These are phyloP conservation scores for Aphanocladium album DNA, from an alignment of 2,329 filamentous ascomycete species.

Conservation along the genomic window DNA sequence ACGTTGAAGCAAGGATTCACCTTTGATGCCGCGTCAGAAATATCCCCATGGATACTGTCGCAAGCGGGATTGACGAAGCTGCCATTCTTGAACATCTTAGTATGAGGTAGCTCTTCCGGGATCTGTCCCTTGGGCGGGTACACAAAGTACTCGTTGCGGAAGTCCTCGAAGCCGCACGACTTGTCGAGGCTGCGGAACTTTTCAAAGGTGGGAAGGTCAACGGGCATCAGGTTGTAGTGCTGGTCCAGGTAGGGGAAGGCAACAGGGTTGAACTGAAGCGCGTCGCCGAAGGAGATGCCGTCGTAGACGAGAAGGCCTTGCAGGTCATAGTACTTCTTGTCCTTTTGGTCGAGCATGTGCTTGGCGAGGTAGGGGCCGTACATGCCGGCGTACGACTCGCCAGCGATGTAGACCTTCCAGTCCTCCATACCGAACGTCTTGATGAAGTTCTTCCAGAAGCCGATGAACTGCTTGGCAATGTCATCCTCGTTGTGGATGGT, in stretches of 20 bases:
- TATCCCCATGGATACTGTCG: conserved; percentile 47
- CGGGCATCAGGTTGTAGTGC: conserved; percentile 54
- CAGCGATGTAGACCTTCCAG: conserved; percentile 64
- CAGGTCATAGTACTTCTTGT: conserved; percentile 63
- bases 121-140: conserved; percentile 64
- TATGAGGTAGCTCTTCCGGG: conserved; percentile 43
- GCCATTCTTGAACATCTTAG: conserved; percentile 24
- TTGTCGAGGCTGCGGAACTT: conserved; percentile 47
- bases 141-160: conserved; percentile 54
- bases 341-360: conserved; percentile 63
- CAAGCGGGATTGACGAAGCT: conserved; percentile 43
- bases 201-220: conserved; percentile 55
- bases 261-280: conserved; percentile 40
- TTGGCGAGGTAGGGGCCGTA: conserved; percentile 69
- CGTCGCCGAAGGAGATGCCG: conserved; percentile 53
- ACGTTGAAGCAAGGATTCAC: conserved; percentile 77
- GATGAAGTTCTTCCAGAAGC: conserved; percentile 70
- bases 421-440: conserved; percentile 58
- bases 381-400: conserved; percentile 64
- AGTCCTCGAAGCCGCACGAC: conserved; percentile 58
- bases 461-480: conserved; percentile 60
- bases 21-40: conserved; percentile 46
- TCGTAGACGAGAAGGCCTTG: conserved; percentile 69
- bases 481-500: conserved; percentile 62
- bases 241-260: conserved; percentile 56